phyloP scores from a whole-genome alignment of 2,329 filamentous ascomycete species.

The Xylaria hypoxylon region DNA sequence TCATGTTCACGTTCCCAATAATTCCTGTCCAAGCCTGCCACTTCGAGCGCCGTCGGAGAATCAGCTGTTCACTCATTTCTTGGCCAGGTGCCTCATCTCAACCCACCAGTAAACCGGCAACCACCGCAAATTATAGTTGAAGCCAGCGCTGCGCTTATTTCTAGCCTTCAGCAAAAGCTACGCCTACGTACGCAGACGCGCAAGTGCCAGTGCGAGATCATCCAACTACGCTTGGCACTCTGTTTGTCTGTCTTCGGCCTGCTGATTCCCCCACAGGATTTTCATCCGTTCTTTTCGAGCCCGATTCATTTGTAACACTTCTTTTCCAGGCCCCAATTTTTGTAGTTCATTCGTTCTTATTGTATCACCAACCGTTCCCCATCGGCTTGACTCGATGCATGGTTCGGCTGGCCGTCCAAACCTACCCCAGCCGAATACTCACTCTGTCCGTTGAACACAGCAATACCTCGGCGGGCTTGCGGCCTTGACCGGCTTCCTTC shows the following conservation, averaged over 20 bases:
- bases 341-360: slow-evolving; percentile 13
- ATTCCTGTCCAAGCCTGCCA: slow-evolving; percentile 2
- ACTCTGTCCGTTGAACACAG: slow-evolving; percentile 10
- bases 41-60: slow-evolving; percentile 2
- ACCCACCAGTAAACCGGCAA: slow-evolving; percentile 8
- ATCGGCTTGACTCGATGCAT: slow-evolving; percentile 25
- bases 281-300: slow-evolving; percentile 10
- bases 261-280: slow-evolving; percentile 4
- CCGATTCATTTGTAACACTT: slow-evolving; percentile 19
- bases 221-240: slow-evolving; percentile 22
- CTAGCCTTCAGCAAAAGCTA: slow-evolving; percentile 14
- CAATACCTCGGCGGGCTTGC: slow-evolving; percentile 11
- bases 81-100: slow-evolving; percentile 28
- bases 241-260: slow-evolving; percentile 11
- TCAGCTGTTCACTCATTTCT: slow-evolving; percentile 6
- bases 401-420: slow-evolving; percentile 11
- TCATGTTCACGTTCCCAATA: neutral
- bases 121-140: slow-evolving; percentile 17
- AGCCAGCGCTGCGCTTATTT: slow-evolving; percentile 24
- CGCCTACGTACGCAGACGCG: slow-evolving; percentile 31
- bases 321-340: neutral
- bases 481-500: neutral
- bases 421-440: slow-evolving; percentile 4
- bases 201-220: slow-evolving; percentile 27
- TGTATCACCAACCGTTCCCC: slow-evolving; percentile 22